Evolutionary conservation across 208 protist genomes (phyloP), one percentile per base, ranked within the genome.

Genomic region (Phytomonas sp.): DNA sequence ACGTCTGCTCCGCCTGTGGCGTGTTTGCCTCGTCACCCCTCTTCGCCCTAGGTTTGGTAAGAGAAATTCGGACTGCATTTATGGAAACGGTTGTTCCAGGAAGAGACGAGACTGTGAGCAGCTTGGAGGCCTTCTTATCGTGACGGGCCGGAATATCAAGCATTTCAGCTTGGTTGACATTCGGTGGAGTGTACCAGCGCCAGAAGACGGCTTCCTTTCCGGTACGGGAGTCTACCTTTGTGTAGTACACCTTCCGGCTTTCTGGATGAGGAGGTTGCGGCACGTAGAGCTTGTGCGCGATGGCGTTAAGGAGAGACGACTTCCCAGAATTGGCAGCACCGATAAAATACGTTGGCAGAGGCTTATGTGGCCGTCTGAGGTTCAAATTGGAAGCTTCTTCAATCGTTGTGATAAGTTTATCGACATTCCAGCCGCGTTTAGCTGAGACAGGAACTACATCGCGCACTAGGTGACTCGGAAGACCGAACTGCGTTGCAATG

Each of bases 221-320:
- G 11, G 75, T 78, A 17, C 73, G 67, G 29, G 62, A 46, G 73
- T 93, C 80, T 7, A 63, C 63, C 62, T 78, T 81, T 15, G 89
- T 92, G 82, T 90, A 94, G 77, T 95, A 97, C 32, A 95, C 82
- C 72, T 94, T 95, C 30, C 76, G 84, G 77, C 88, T 92, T 78
- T 87, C 71, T 31, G 92, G 92, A 78, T 97, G 92, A 5, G 92
- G 92, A 17, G 89, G 89, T 72, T 91, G 81, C 0, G 88, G 89
- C 33, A 92, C 73, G 71, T 91, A 97, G 23, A 97, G 74, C 67
- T 92, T 70, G 65, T 95, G 89, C 31, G 92, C 92, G 60, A 97
- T 81, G 28, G 89, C 89, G 74, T 97, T 97, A 61, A 97, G 89
- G 29, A 97, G 78, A n/a, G 92, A 97, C 37, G 92, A 97, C 88